Conservation (phyloP, 2,329 filamentous ascomycete species). For the Pleomassaria siparia region DNA sequence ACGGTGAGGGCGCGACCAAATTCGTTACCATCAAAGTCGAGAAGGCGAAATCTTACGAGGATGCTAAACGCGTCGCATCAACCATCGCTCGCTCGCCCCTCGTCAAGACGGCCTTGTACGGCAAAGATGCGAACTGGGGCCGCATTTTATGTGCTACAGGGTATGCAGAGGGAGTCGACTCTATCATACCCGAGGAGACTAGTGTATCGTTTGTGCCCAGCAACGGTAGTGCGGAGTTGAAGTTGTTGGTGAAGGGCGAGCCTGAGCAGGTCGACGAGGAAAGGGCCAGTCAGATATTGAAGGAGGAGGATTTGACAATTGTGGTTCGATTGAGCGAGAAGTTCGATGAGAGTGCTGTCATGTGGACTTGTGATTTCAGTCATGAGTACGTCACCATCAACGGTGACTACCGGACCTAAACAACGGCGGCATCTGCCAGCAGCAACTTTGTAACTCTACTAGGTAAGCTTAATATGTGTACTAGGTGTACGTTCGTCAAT, state of each 20-base stretch:
- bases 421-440: background rate
- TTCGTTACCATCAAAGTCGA: constrained; percentile 90
- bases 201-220: constrained; percentile 77
- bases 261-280: constrained; percentile 77
- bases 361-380: constrained; percentile 86
- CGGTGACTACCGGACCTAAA: constrained; percentile 64
- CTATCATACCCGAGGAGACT: constrained; percentile 69
- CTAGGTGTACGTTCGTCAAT: too few relatives aligned
- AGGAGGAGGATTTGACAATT: constrained; percentile 76
- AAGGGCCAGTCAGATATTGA: constrained; percentile 74
- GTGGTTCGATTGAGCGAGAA: constrained; percentile 71
- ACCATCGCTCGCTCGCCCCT: constrained; percentile 89
- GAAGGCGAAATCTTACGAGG: constrained; percentile 68
- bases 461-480: too few relatives aligned
- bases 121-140: constrained; percentile 97
- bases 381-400: constrained; percentile 78
- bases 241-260: constrained; percentile 76
- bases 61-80: constrained; percentile 77
- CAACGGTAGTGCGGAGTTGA: constrained; percentile 75
- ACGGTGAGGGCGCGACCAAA: constrained; percentile 97
- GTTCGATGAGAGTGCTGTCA: constrained; percentile 64
- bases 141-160: constrained; percentile 94
- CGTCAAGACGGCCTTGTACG: constrained; percentile 96
- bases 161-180: constrained; percentile 68
- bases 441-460: too few relatives aligned